Evolutionary conservation across 2,329 filamentous ascomycete genomes (phyloP), one percentile per base, ranked within the genome.

Genomic region (Phialophora chinensis): DNA sequence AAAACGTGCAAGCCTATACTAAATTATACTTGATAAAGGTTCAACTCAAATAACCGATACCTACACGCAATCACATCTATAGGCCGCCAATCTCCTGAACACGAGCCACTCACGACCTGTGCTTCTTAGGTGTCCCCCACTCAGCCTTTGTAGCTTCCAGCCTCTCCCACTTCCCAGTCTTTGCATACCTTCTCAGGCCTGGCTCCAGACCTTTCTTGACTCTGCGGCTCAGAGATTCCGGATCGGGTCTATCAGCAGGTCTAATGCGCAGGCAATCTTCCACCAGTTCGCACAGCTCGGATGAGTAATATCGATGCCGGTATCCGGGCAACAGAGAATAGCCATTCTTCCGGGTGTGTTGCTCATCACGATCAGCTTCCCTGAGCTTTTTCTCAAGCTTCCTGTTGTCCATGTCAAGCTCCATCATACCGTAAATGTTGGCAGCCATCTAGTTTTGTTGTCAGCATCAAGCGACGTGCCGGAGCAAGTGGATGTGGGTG

Each of bases 371-470:
- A 14, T 66, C 63, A 12, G 49, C 60, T 5, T 52, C 14, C 1
- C 59, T 53, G n/a, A 69, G 29, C 56, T 31, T 23, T 20, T 29
- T n/a, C 31, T 66, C 27, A 3, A 69, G 23, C n/a, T 63, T 29
- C 11, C 50, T 8, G 35, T 69, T 69, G 60, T 66, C 17, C 17
- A 57, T 4, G 20, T 66, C 60, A 4, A 66, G 38, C 17, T 44
- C 59, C 68, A 67, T 69, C 55, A 69, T 23, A 2, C 68, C 68
- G 53, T 63, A 67, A 31, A 69, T 65, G 57, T 60, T 61, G 23
- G 68, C 68, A 17, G 44, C 68, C 11, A 67, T 62, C 31, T 55
- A 23, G 25, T 35, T 35, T 31, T 31, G 29, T 33, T 10, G 53
- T 55, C 53, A 55, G 53, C 49, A 55, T 35, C 29, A 31, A 55